Evolutionary conservation across 345 rosid genomes (phyloP).

Genomic region (Microcos paniculata): DNA sequence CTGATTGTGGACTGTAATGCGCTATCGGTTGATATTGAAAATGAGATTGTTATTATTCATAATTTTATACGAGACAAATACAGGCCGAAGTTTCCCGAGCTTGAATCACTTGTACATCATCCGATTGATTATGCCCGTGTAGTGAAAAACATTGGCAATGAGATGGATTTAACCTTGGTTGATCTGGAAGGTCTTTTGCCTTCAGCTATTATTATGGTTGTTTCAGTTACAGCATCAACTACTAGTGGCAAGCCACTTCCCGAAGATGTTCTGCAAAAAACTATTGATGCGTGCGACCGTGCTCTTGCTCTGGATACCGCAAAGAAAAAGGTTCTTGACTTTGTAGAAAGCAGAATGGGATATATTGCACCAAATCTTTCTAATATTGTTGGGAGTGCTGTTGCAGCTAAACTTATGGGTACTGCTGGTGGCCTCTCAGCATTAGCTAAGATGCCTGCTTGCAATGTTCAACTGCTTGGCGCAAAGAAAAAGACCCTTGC

Average conservation of each 20-base stretch:
- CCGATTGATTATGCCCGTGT: conserved; percentile 94
- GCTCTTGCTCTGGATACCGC: conserved; percentile 79
- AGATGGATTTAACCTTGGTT: conserved; percentile 82
- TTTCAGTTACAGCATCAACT: conserved; percentile 89
- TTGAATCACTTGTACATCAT: conserved; percentile 84
- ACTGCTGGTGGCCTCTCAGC: conserved; percentile 95
- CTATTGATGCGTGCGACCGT: conserved; percentile 81
- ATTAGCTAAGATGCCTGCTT: conserved; percentile 96
- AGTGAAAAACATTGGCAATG: conserved; percentile 87
- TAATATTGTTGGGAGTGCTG: conserved; percentile 91
- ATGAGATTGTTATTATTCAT: conserved; percentile 84
- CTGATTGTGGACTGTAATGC: conserved; percentile 89
- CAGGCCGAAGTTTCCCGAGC: conserved; percentile 84
- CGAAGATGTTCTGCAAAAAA: conserved; percentile 79
- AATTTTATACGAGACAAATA: conserved; percentile 90
- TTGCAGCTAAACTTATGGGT: conserved; percentile 96
- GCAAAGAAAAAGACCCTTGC: conserved; percentile 93
- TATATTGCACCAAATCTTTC: conserved; percentile 95
- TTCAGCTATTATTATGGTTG: conserved; percentile 87
- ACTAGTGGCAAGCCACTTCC: conserved; percentile 92
- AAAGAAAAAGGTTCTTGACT: conserved; percentile 89
- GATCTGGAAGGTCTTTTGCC: conserved; percentile 89
- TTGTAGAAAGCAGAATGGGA: conserved; percentile 95
- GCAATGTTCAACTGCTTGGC: conserved; percentile 93
- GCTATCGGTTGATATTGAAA: conserved; percentile 86